These are phyloP conservation scores for Colletotrichum higginsianum DNA, from an alignment of 2,329 filamentous ascomycete species.

Conservation along the genomic window DNA sequence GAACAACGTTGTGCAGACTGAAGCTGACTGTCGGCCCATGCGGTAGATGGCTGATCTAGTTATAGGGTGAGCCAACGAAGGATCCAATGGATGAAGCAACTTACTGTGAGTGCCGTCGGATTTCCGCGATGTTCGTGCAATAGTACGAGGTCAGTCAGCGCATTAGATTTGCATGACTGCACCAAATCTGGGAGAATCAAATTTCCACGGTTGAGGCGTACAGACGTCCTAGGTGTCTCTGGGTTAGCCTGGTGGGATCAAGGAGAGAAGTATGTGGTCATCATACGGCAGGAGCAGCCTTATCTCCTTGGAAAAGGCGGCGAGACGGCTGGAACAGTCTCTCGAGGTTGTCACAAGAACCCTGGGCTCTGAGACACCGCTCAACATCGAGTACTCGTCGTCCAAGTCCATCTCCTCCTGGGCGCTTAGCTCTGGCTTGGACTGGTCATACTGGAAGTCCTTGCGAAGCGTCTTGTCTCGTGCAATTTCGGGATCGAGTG, in stretches of 20 bases:
- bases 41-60: slow-evolving; percentile 79
- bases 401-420: slow-evolving; percentile 83
- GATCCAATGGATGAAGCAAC: slow-evolving; percentile 73
- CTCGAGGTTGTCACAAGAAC: slow-evolving; percentile 79
- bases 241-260: slow-evolving; percentile 75
- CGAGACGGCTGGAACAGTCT: slow-evolving; percentile 86
- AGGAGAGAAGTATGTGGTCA: slow-evolving; percentile 48
- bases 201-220: slow-evolving; percentile 93
- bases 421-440: slow-evolving; percentile 75
- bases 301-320: slow-evolving; percentile 95
- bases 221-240: slow-evolving; percentile 70
- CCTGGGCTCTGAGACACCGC: slow-evolving; percentile 87
- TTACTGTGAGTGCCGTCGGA: slow-evolving; percentile 83
- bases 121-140: slow-evolving; percentile 94
- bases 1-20: slow-evolving; percentile 91
- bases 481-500: slow-evolving; percentile 84
- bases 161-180: slow-evolving; percentile 82
- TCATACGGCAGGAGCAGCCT: slow-evolving; percentile 75
- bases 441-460: slow-evolving; percentile 96
- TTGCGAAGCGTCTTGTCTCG: slow-evolving; percentile 87
- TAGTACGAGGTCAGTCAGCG: slow-evolving; percentile 87
- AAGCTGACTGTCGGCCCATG: slow-evolving; percentile 89
- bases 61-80: slow-evolving; percentile 75
- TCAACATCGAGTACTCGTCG: slow-evolving; percentile 91
- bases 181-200: slow-evolving; percentile 90